These are phyloP conservation scores for Aspergillus vadensis DNA, from an alignment of 2,329 filamentous ascomycete genomes.

Conservation along the genomic window DNA sequence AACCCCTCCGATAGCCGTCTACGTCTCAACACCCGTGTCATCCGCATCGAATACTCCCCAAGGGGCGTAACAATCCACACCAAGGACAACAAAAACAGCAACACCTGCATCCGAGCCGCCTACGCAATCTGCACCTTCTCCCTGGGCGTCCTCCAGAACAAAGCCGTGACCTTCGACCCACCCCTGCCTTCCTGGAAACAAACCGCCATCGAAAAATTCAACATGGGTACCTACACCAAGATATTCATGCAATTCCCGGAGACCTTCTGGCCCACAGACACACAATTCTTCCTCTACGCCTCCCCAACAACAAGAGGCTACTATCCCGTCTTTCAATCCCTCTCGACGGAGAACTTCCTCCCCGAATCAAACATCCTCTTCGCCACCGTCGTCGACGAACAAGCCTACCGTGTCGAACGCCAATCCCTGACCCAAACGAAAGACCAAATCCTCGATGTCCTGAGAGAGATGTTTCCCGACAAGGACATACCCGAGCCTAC, in stretches of 20 bases:
- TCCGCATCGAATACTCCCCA: conserved; percentile 55
- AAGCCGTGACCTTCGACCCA: conserved; percentile 61
- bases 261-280: conserved; percentile 64
- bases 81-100: conserved; percentile 55
- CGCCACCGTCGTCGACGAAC: conserved; percentile 60
- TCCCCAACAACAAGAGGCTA: conserved; percentile 52
- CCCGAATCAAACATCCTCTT: conserved; percentile 67
- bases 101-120: conserved; percentile 57
- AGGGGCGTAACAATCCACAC: conserved; percentile 48
- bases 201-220: conserved; percentile 63
- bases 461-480: conserved; percentile 64
- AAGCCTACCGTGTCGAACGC: conserved; percentile 61
- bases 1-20: conserved; percentile 56
- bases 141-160: conserved; percentile 66
- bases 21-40: conserved; percentile 60
- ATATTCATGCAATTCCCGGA: conserved; percentile 70
- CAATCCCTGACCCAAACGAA: conserved; percentile 62
- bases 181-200: conserved; percentile 65
- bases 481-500: conserved; percentile 60
- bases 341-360: conserved; percentile 60
- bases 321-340: conserved; percentile 66
- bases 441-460: conserved; percentile 58
- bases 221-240: conserved; percentile 73
- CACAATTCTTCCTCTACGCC: conserved; percentile 58
- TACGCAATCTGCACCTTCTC: conserved; percentile 70